Percentiles rank a stretch among this genome's conserved stretches.
Evolutionary conservation across 169 alveolate species (phyloP).

Genomic region (Plasmodium chabaudi): DNA sequence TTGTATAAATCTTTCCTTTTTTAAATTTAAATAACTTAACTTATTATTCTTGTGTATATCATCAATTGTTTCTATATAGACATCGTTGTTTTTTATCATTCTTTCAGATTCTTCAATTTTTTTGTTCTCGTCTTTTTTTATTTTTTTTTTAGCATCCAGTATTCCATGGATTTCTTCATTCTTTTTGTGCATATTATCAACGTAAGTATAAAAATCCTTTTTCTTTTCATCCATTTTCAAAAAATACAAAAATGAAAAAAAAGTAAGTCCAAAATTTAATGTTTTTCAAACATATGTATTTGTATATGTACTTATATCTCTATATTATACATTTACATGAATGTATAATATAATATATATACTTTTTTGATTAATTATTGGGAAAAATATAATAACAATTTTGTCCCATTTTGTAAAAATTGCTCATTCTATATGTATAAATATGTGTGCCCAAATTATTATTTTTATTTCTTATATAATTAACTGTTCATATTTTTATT

Average conservation of each 20-base stretch:
- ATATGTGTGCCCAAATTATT: background rate
- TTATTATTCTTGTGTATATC: slow-evolving; percentile 49
- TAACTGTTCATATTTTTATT: slow-evolving; percentile 6
- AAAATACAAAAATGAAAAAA: slow-evolving; percentile 4
- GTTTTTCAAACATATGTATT: background rate
- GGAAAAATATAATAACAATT: background rate
- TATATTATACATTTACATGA: background rate
- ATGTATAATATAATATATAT: background rate
- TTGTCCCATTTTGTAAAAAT: background rate
- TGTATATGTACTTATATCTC: background rate
- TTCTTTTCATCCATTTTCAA: slow-evolving; percentile 65
- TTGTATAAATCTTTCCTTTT: slow-evolving; percentile 50
- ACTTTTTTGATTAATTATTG: background rate
- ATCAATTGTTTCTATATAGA: slow-evolving; percentile 40
- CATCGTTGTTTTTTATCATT: slow-evolving; percentile 49
- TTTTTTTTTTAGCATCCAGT: slow-evolving; percentile 34
- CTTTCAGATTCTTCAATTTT: slow-evolving; percentile 61
- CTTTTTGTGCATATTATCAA: slow-evolving; percentile 66
- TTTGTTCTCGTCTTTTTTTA: slow-evolving; percentile 50
- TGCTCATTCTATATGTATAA: background rate
- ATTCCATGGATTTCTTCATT: slow-evolving; percentile 55
- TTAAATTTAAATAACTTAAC: slow-evolving; percentile 36
- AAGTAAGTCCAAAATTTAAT: background rate
- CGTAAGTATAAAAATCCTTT: slow-evolving; percentile 54
- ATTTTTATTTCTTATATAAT: slow-evolving; percentile 4